These are phyloP conservation scores for Paralagenidium karlingii DNA, from an alignment of 352 stramenopile species.

Conservation along the genomic window DNA sequence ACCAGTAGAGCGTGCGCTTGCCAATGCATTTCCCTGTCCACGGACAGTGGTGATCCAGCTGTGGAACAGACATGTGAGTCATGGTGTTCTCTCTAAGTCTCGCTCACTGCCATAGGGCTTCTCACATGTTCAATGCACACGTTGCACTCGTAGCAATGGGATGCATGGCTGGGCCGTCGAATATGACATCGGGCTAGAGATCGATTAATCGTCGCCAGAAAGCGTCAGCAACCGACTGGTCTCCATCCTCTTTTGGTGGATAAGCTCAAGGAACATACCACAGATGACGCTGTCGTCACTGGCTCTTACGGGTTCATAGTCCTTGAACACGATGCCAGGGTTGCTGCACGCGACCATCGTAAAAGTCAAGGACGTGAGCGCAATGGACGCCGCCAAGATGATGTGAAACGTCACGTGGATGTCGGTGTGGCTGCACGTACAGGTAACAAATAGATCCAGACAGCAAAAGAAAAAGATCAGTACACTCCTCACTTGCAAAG, in stretches of 20 bases:
- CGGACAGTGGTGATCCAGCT: slow-evolving; percentile 88
- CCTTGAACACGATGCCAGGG: slow-evolving; percentile 50
- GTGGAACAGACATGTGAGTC: slow-evolving; percentile 2
- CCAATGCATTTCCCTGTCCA: slow-evolving; percentile 88
- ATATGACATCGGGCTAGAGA: slow-evolving; percentile 62
- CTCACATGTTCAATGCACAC: slow-evolving; percentile 33
- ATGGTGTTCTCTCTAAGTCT: background rate
- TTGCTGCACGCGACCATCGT: slow-evolving; percentile 70
- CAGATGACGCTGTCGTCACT: slow-evolving; percentile 48
- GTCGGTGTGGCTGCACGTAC: slow-evolving; percentile 12
- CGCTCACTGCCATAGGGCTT: background rate
- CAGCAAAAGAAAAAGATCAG: background rate
- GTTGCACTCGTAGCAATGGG: slow-evolving; percentile 69
- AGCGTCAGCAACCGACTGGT: background rate
- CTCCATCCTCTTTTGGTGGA: no score
- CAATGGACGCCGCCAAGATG: slow-evolving; percentile 30
- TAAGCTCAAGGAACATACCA: slow-evolving; percentile 20
- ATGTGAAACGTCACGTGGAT: slow-evolving; percentile 26
- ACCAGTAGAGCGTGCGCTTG: slow-evolving; percentile 62
- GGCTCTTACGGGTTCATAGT: slow-evolving; percentile 15
- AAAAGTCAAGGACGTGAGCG: slow-evolving; percentile 50
- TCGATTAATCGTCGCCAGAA: background rate
- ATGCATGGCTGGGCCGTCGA: slow-evolving; percentile 43
- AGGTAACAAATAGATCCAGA: background rate
- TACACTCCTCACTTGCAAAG: background rate